Base-by-base conservation (phyloP, 192 early-diverging fungal species). In the Backusella macrospora region DNA sequence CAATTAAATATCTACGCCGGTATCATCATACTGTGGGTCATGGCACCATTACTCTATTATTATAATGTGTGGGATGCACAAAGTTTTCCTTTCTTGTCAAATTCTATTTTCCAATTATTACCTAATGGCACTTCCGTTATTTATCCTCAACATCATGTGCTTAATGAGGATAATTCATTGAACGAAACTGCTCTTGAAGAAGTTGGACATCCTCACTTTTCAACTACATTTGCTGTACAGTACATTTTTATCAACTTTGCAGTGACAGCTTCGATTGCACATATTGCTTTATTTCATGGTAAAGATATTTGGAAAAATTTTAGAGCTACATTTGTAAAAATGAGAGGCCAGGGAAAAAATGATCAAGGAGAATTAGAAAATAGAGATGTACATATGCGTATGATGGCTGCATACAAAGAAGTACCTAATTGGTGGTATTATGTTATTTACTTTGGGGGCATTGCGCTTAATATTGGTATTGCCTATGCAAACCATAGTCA, bases 341-440 rank as follows among this genome's bases (percentile, higher is more conserved):
- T 78, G 40, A 78, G 16, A 43, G 38, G 43, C n/a, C 38, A 23
- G 10, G 40, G 14, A 5, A n/a, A 43, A 2, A 21, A 7, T 10
- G 39, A 9, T 12, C 18, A 65, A 39, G 37, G 12, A 4, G 52
- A 80, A 74, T 74, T 79, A 18, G 78, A 83, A 15, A 65, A 59
- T 12, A 65, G 45, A 62, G 77, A 93, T 73, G 83, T 89, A 38
- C 91, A 91, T 75, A 83, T 85, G 77, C 81, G 80, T 70, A 77
- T 90, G 66, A 92, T 92, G 90, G 68, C 75, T 40, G 77, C 44
- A n/a, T 93, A 94, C 76, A 78, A 81, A 43, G 89, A 92, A 62
- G 89, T 92, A 0, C 93, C 93, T 16, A 74, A 75, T 38, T 92
- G 88, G 88, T 91, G 90, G 91, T 94, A 93, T 62, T 66, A 80